Evolutionary conservation across 2,329 filamentous ascomycete species (phyloP).

Genomic region (Penicillium polonicum): DNA sequence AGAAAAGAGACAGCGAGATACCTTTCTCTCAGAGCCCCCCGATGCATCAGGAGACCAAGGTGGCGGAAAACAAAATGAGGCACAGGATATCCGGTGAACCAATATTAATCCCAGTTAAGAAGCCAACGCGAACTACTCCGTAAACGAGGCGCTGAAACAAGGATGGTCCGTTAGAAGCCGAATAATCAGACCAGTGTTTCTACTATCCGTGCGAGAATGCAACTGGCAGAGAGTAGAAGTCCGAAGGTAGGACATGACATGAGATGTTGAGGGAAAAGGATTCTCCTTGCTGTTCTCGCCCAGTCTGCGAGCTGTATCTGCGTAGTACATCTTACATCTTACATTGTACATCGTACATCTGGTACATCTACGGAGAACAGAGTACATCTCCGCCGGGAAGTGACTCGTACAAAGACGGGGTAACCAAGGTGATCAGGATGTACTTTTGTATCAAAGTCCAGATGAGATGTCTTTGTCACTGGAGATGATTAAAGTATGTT

Average conservation of each 20-base stretch:
- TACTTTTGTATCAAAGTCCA: neutral
- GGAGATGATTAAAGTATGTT: neutral
- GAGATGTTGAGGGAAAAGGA: constrained; percentile 7
- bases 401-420: constrained; percentile 8
- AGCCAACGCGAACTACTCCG: constrained; percentile 1
- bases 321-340: constrained; percentile 4
- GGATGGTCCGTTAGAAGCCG: constrained; percentile 1
- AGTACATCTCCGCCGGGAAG: constrained; percentile 3
- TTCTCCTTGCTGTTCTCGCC: constrained; percentile 20
- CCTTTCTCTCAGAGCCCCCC: constrained; percentile 8
- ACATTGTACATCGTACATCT: constrained; percentile 5
- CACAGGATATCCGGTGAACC: constrained; percentile 19
- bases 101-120: constrained; percentile 6
- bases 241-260: constrained; percentile 27
- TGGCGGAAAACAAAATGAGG: constrained; percentile 14
- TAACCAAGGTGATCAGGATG: neutral
- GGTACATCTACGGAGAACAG: constrained; percentile 1
- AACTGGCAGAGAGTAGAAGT: constrained; percentile 2
- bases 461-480: neutral
- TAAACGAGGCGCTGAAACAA: constrained; percentile 11
- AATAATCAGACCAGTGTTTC: neutral
- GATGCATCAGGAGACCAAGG: constrained; percentile 19
- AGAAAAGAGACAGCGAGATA: constrained; percentile 5
- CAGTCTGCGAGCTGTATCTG: constrained; percentile 8
- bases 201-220: constrained; percentile 3